Conservation (phyloP, 176 grass and related monocot species). For the Typha latifolia region DNA sequence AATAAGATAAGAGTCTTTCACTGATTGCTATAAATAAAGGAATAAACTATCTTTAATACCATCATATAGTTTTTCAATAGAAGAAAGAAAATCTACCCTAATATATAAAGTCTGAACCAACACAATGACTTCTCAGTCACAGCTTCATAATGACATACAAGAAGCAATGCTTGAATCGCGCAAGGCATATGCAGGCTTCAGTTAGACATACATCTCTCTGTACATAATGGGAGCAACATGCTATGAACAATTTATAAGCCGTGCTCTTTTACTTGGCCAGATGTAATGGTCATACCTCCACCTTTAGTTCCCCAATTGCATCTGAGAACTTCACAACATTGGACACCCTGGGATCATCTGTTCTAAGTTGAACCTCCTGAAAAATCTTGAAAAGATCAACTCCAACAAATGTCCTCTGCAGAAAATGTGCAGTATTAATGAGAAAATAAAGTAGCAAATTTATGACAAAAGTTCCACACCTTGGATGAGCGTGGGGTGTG, state of each 20-base stretch:
- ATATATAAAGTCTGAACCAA: no score
- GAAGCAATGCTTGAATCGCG: no score
- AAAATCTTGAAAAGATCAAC: constrained; percentile 87
- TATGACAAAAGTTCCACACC: constrained; percentile 1
- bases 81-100: no score
- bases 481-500: not conserved
- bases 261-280: not conserved
- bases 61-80: no score
- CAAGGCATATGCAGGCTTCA: no score
- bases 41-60: no score
- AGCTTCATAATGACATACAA: no score
- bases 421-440: constrained; percentile 10
- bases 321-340: constrained; percentile 97
- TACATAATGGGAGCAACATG: not conserved
- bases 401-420: constrained; percentile 92
- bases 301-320: constrained; percentile 72
- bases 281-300: constrained; percentile 53
- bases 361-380: constrained; percentile 90
- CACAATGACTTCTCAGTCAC: no score
- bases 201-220: no score
- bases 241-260: not conserved
- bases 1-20: no score
- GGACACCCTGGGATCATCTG: constrained; percentile 70
- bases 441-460: not conserved
- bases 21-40: no score